These are phyloP conservation scores for Ormosia emarginata DNA, from an alignment of 306 rosid genomes.

Conservation along the genomic window DNA sequence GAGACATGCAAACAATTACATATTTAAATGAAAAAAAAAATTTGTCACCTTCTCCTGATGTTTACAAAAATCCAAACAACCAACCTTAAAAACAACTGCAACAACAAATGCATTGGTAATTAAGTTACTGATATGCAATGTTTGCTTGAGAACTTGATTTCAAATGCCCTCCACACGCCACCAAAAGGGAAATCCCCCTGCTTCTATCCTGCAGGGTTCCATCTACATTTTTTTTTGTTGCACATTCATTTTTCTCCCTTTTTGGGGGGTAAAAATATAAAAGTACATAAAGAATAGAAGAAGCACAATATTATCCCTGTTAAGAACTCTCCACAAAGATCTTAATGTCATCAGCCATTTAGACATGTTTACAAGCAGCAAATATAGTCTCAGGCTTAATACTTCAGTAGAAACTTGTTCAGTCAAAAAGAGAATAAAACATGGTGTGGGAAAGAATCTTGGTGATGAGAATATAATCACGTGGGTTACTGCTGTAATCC, in stretches of 20 bases:
- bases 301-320: not conserved
- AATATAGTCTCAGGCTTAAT: not conserved
- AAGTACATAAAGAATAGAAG: not conserved
- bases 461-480: too few species aligned
- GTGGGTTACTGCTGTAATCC: too few species aligned
- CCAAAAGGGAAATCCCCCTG: too few species aligned
- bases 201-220: not conserved
- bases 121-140: not conserved
- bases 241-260: not conserved
- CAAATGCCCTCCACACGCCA: not conserved
- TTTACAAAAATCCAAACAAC: not conserved
- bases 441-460: too few species aligned
- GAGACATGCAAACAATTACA: not conserved
- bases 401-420: slow-evolving; percentile 7
- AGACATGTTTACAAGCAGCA: not conserved
- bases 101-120: not conserved
- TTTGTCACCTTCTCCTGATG: not conserved
- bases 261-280: not conserved
- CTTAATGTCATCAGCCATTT: not conserved
- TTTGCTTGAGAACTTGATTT: not conserved
- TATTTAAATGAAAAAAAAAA: not conserved
- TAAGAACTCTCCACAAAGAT: not conserved
- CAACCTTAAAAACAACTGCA: not conserved
- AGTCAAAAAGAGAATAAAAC: not conserved
- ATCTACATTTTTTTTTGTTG: not conserved